Evolutionary conservation across 176 grass and related monocot genomes (phyloP), one percentile per base, ranked within the genome.

Genomic region (Aegilops speltoides): DNA sequence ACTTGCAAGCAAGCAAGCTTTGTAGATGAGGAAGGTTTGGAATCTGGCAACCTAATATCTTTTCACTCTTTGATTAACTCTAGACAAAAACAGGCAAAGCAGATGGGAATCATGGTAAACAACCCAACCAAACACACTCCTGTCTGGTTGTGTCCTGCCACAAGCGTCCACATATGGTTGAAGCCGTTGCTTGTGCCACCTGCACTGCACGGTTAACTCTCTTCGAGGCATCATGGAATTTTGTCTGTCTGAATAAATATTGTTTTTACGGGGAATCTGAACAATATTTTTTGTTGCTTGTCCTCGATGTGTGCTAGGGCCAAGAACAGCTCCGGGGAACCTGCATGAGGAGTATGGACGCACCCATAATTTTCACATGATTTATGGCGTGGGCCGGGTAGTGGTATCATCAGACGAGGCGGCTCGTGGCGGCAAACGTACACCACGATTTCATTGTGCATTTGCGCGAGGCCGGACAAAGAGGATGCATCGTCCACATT

Each of bases 81-180:
- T 77, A 76, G 76, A 74, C 62, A 43, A 54, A 82, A 10, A 5
- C 4, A 45, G 11, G 6, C 6, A 63, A 48, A 64, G 68, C 83
- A 89, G 91, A 76, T 89, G 87, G 79, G 87, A 92, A 87, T 84
- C 52, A 66, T 29, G 64, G 65, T 83, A 84, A 81, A 57, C 88
- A 79, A 82, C 72, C 60, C 45, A 82, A 89, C 86, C 64, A 88
- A 85, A 82, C 77, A 82, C 77, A 67, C 65, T 5, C 29, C 7
- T 52, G 15, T 4, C 40, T 41, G 41, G 16, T 70, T 50, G 50
- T 28, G 56, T 73, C 65, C 67, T 75, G 16, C 15, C 33, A 34
- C 32, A 85, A 81, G 87, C 45, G 45, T 81, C 25, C 41, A 59
- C 76, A 59, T 45, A 68, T 80, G 63, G 63, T 50, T 48, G 22